phyloP scores from a whole-genome alignment of 2,329 filamentous ascomycete genomes.

The Colletotrichum tamarilloi region DNA sequence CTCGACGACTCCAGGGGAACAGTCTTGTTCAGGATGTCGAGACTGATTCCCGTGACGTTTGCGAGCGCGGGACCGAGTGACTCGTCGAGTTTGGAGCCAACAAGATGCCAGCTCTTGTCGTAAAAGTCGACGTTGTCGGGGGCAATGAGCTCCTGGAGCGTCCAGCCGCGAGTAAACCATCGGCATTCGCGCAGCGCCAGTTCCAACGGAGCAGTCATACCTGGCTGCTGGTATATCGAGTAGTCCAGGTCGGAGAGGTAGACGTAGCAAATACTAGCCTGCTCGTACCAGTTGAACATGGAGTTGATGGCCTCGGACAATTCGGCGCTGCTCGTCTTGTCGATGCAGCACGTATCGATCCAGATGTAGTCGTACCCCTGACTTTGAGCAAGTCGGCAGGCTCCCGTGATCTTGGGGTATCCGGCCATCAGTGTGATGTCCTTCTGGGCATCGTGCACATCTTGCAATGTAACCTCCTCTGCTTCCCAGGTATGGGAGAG shows the following conservation, averaged over 20 bases:
- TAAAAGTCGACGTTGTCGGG: conserved; percentile 27
- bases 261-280: conserved; percentile 36
- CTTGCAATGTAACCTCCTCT: neutral
- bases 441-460: neutral
- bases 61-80: conserved; percentile 34
- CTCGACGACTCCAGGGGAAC: conserved; percentile 35
- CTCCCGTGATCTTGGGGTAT: conserved; percentile 22
- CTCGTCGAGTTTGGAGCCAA: conserved; percentile 38
- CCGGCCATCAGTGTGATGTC: conserved; percentile 1
- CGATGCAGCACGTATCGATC: conserved; percentile 42
- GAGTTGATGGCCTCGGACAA: conserved; percentile 39
- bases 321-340: conserved; percentile 37
- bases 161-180: conserved; percentile 35
- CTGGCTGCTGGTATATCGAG: neutral
- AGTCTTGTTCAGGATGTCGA: conserved; percentile 28
- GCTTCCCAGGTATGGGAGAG: conserved; percentile 34
- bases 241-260: conserved; percentile 34
- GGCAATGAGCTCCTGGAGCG: conserved; percentile 32
- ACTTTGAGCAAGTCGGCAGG: conserved; percentile 15
- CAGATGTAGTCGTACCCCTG: conserved; percentile 38
- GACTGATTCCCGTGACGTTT: conserved; percentile 43
- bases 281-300: conserved; percentile 38
- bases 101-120: conserved; percentile 16
- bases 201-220: neutral
- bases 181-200: neutral